phyloP scores from a whole-genome alignment of 192 early-diverging fungal species.

The Coemansia sp. region DNA sequence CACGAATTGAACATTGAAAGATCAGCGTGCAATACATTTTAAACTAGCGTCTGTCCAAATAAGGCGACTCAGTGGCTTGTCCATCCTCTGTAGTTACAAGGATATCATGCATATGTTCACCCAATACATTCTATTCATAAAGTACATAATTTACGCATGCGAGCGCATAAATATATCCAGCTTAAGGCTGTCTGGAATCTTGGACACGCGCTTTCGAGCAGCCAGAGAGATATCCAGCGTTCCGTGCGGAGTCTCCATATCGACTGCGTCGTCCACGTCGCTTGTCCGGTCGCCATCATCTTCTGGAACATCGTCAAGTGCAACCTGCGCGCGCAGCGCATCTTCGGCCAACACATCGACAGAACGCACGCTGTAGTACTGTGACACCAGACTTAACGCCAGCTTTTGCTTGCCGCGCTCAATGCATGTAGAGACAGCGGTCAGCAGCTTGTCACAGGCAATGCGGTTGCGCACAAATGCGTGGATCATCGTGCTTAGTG shows the following conservation, averaged over 20 bases:
- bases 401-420: slow-evolving; percentile 33
- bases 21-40: background rate
- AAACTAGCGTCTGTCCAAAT: background rate
- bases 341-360: slow-evolving; percentile 28
- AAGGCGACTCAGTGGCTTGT: background rate
- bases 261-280: background rate
- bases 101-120: too few relatives aligned
- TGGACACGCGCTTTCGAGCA: slow-evolving; percentile 11
- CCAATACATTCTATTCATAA: background rate
- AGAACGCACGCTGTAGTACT: slow-evolving; percentile 39
- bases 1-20: background rate
- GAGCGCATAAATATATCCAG: slow-evolving; percentile 39
- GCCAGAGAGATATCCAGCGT: slow-evolving; percentile 21
- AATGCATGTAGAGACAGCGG: slow-evolving; percentile 32
- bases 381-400: slow-evolving; percentile 34
- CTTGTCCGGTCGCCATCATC: background rate
- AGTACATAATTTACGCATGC: slow-evolving; percentile 13
- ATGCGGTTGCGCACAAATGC: slow-evolving; percentile 51
- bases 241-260: slow-evolving; percentile 7
- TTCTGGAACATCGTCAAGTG: background rate
- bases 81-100: too few relatives aligned
- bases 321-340: slow-evolving; percentile 23
- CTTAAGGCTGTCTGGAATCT: slow-evolving; percentile 27
- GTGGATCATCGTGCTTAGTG: slow-evolving; percentile 21
- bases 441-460: slow-evolving; percentile 28